Base-by-base conservation (phyloP, 192 early-diverging fungal species). In the Podila epigama region DNA sequence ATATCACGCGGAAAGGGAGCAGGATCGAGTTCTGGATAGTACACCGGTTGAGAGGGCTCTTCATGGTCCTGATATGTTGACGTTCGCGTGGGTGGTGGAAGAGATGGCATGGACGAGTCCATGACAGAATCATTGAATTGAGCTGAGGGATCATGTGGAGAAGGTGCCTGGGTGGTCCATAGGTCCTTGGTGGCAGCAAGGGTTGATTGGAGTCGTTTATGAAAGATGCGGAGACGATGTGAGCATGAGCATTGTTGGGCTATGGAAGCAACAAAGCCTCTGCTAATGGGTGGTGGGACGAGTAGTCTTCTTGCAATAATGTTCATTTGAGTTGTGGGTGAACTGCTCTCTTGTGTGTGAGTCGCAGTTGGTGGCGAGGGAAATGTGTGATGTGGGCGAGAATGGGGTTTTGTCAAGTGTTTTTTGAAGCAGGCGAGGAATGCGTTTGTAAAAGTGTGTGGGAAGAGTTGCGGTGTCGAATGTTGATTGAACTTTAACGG, bases 1-100 rank as follows among this genome's bases (percentile, higher is more conserved):
- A 75, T 75, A 31, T 75, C 65, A 20, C 18, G 44, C 2, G 72
- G 72, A 29, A 75, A 75, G 1, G 72, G 72, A 11, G 72, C 72
- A 5, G 72, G 65, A 11, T 42, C 54, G 18, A 75, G 60, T 2
- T 68, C 59, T 33, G 54, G 55, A 51, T 51, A 68, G 6, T 28
- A n/a, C 22, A 40, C 8, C 3, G 6, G 41, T 8, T 41, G 12
- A 20, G n/a, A 50, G 0, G 33, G 9, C 4, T 35, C 5, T 12
- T 58, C 65, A 15, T 58, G 53, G 0, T 58, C 60, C 27, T 75
- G 70, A 15, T 75, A 75, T 20, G 70, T 51, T n/a, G n/a, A n/a
- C n/a, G n/a, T n/a, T n/a, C n/a, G n/a, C 18, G 34, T 40, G 18
- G 53, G 52, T 32, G 3, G 22, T 50, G 44, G 20, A 51, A 32